These are phyloP conservation scores for Zizania palustris DNA, from an alignment of 202 grass and related monocot species.

Conservation along the genomic window DNA sequence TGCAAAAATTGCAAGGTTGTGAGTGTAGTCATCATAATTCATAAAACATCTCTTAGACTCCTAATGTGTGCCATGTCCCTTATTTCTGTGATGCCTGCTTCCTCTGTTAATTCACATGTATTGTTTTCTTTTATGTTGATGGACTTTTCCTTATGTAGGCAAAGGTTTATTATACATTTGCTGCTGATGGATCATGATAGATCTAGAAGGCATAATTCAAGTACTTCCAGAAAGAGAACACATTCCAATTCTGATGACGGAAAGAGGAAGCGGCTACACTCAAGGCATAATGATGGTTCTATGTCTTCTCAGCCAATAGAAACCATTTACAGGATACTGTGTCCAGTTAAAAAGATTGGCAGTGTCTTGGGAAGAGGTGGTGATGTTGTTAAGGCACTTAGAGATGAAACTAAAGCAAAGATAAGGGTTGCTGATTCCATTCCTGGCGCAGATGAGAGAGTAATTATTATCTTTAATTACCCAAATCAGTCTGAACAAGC, in stretches of 20 bases:
- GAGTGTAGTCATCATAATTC: constrained; percentile 11
- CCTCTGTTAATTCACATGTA: constrained; percentile 20
- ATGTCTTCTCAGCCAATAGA: constrained; percentile 67
- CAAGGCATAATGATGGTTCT: constrained; percentile 52
- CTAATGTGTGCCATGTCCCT: background rate
- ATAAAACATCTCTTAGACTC: background rate
- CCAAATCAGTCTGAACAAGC: constrained; percentile 51
- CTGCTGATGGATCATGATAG: constrained; percentile 57
- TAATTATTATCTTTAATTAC: constrained; percentile 75
- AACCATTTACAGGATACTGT: constrained; percentile 89
- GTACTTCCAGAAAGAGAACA: constrained; percentile 46
- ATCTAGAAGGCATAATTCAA: constrained; percentile 46
- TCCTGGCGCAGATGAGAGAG: constrained; percentile 91
- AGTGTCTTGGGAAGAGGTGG: constrained; percentile 88
- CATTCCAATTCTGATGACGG: constrained; percentile 52
- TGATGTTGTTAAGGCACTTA: constrained; percentile 80
- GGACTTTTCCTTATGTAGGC: constrained; percentile 33
- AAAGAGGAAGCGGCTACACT: constrained; percentile 80
- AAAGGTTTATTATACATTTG: constrained; percentile 21
- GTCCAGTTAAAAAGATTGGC: constrained; percentile 91
- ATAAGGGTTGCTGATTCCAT: constrained; percentile 95
- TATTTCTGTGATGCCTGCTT: constrained; percentile 22
- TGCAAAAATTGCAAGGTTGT: constrained; percentile 24
- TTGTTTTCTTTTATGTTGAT: constrained; percentile 34
- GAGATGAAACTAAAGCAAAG: constrained; percentile 91